These are phyloP conservation scores for Lactarius hengduanensis DNA, from an alignment of 768 basidiomycete species.

Conservation along the genomic window DNA sequence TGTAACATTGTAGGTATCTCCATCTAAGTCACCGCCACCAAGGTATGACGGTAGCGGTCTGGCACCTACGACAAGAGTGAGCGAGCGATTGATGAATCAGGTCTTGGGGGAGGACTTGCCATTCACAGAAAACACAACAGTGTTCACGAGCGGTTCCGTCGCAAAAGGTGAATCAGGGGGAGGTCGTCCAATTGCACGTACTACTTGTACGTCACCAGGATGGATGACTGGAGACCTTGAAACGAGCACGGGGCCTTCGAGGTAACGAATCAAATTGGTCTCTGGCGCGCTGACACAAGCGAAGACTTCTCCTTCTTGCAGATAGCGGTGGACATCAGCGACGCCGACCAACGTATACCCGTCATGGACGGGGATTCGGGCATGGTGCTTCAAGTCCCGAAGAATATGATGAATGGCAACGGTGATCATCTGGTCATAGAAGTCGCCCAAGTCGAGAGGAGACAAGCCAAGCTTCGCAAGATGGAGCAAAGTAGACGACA, in stretches of 20 bases:
- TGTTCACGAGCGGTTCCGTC: constrained; percentile 53
- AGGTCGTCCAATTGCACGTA: constrained; percentile 57
- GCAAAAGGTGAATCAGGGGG: constrained; percentile 52
- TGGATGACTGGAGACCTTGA: constrained; percentile 69
- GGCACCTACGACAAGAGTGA: constrained; percentile 40
- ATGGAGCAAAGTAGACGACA: constrained; percentile 51
- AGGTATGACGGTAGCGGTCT: constrained; percentile 62
- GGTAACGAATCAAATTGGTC: constrained; percentile 40
- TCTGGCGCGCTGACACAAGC: constrained; percentile 51
- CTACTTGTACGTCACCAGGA: constrained; percentile 66
- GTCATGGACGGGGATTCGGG: constrained; percentile 63
- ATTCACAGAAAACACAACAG: constrained; percentile 60
- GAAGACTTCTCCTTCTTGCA: constrained; percentile 58
- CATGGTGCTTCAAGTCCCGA: constrained; percentile 58
- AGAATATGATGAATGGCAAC: constrained; percentile 62
- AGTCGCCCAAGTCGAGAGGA: constrained; percentile 40
- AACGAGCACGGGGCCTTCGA: constrained; percentile 55
- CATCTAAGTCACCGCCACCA: constrained; percentile 71
- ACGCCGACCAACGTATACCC: constrained; percentile 72
- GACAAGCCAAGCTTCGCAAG: constrained; percentile 49
- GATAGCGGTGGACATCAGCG: constrained; percentile 58
- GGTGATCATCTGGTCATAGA: constrained; percentile 53
- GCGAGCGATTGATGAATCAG: not conserved
- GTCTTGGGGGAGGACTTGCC: constrained; percentile 38
- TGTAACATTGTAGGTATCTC: constrained; percentile 55